Percentiles rank a stretch among this genome's conserved stretches.
phyloP scores from a whole-genome alignment of 176 grass and related monocot species.

The Panicum miliaceum region DNA sequence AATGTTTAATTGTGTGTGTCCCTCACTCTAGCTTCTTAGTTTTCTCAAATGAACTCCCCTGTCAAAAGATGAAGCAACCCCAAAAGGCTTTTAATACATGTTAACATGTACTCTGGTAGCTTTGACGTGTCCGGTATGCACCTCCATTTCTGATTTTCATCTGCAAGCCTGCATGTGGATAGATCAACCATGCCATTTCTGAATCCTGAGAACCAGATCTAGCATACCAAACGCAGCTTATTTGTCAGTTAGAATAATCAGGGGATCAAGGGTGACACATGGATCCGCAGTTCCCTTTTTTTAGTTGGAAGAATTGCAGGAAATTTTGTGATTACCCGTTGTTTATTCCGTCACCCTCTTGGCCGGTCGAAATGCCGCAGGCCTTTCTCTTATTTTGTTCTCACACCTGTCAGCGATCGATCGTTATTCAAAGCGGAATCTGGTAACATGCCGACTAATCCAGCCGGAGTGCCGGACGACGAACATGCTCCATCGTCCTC shows the following conservation, averaged over 20 bases:
- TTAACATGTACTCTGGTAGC: not conserved
- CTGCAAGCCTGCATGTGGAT: not conserved
- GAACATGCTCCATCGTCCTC: slow-evolving; percentile 32
- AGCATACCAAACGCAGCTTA: not conserved
- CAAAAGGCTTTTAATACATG: not conserved
- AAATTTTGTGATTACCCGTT: not conserved
- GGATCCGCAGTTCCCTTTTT: not conserved
- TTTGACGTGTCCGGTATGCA: not conserved
- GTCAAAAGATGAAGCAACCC: not conserved
- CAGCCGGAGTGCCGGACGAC: not conserved
- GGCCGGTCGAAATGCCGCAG: not conserved
- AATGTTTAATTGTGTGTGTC: not conserved
- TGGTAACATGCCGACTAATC: slow-evolving; percentile 23
- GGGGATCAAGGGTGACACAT: no score
- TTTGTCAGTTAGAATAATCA: not conserved
- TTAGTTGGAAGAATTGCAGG: not conserved
- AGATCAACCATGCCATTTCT: not conserved
- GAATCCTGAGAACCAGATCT: no score
- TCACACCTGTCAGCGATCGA: not conserved
- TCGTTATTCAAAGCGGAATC: slow-evolving; percentile 17
- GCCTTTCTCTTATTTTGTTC: not conserved
- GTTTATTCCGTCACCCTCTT: not conserved
- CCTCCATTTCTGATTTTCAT: not conserved
- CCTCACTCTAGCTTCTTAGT: not conserved
- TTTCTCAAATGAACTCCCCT: not conserved